phyloP scores from a whole-genome alignment of 495 filamentous ascomycete species.

The Talaromyces thailandensis region DNA sequence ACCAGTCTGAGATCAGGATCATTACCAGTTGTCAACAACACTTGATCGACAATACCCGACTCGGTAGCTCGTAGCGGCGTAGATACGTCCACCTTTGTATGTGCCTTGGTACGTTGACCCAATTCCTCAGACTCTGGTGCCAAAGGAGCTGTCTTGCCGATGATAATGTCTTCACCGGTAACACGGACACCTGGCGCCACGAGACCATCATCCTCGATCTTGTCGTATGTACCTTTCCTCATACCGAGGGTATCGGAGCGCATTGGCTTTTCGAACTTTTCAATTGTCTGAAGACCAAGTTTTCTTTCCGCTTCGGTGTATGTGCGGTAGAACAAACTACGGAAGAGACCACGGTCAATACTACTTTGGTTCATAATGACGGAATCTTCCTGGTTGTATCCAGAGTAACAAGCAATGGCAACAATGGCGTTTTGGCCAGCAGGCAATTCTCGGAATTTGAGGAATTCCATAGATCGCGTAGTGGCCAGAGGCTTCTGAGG shows the following conservation, averaged over 20 bases:
- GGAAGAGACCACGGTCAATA: constrained; percentile 94
- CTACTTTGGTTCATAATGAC: constrained; percentile 99
- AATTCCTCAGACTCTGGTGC: constrained; percentile 87
- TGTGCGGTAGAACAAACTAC: constrained; percentile 93
- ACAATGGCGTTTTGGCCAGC: constrained; percentile 98
- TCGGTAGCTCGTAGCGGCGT: constrained; percentile 92
- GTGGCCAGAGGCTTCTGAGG: constrained; percentile 96
- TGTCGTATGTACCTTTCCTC: constrained; percentile 96
- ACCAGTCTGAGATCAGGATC: constrained; percentile 84
- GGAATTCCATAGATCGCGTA: constrained; percentile 95
- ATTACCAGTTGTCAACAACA: constrained; percentile 80
- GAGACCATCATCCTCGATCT: constrained; percentile 91
- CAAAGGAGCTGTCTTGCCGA: constrained; percentile 94
- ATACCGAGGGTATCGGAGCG: constrained; percentile 78
- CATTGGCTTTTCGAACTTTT: constrained; percentile 90
- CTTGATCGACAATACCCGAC: constrained; percentile 90
- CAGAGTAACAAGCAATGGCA: constrained; percentile 91
- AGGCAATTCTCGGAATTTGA: constrained; percentile 94
- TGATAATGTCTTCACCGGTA: constrained; percentile 96
- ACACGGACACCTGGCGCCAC: constrained; percentile 89
- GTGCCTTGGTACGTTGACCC: constrained; percentile 78
- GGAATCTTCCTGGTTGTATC: constrained; percentile 99
- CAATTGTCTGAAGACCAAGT: constrained; percentile 79
- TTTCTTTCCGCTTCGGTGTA: constrained; percentile 95
- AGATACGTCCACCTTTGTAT: constrained; percentile 89